Percentiles rank a stretch among this genome's conserved stretches.
Conservation (phyloP, 805 yeast species). For the Wickerhamiella galacta region DNA sequence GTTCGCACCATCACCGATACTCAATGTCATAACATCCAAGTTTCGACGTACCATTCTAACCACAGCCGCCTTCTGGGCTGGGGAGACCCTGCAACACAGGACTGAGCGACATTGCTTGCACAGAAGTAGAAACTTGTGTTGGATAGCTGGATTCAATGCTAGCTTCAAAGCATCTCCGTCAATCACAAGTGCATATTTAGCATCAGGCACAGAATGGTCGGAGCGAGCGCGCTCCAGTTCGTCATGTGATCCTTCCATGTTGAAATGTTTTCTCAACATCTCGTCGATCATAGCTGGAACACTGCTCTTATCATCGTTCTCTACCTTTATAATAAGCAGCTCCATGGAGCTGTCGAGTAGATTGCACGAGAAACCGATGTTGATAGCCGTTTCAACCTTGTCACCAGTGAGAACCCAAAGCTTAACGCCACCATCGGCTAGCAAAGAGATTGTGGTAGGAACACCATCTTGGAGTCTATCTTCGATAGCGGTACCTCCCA, state of each 20-base stretch:
- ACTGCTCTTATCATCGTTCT: conserved; percentile 18
- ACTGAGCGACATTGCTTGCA: conserved; percentile 66
- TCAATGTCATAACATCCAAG: conserved; percentile 58
- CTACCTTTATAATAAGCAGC: conserved; percentile 35
- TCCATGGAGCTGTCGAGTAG: conserved; percentile 57
- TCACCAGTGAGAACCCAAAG: conserved; percentile 80
- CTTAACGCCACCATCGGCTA: conserved; percentile 62
- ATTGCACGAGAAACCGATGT: conserved; percentile 72
- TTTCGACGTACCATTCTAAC: conserved; percentile 48
- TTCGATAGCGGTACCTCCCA: conserved; percentile 77
- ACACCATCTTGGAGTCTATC: conserved; percentile 70
- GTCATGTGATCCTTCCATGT: conserved; percentile 28
- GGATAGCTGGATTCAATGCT: conserved; percentile 30
- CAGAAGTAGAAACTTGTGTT: conserved; percentile 44
- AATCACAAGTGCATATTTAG: conserved; percentile 44
- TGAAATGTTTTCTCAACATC: conserved; percentile 36
- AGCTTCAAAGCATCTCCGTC: conserved; percentile 55
- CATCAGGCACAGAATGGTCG: conserved; percentile 50
- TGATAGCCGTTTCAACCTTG: conserved; percentile 75
- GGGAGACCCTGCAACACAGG: conserved; percentile 72
- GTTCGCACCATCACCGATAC: conserved; percentile 77
- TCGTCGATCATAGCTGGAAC: conserved; percentile 26
- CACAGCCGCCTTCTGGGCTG: conserved; percentile 66
- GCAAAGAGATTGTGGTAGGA: conserved; percentile 52
- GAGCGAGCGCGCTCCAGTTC: conserved; percentile 35